Conservation (phyloP, 257 asterid genomes). For the Cordia subcordata region DNA sequence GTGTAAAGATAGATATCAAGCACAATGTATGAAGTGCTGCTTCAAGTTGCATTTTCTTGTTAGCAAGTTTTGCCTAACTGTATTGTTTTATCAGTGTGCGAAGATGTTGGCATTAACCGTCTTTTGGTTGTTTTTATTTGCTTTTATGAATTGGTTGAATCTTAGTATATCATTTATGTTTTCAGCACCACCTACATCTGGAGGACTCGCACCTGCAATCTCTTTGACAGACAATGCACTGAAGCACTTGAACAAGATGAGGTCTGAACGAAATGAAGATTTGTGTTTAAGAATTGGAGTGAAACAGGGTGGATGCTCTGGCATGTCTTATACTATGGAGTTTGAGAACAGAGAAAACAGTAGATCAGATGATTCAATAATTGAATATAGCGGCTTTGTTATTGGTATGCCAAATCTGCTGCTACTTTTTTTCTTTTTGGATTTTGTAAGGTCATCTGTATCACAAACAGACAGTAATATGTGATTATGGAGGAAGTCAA, state of each 20-base stretch:
- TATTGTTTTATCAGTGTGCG: background rate
- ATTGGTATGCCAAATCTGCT: slow-evolving; percentile 46
- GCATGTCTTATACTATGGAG: slow-evolving; percentile 94
- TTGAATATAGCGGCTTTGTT: slow-evolving; percentile 75
- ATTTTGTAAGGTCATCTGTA: background rate
- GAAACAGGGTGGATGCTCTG: slow-evolving; percentile 98
- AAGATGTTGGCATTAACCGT: slow-evolving; percentile 1
- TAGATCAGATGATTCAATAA: slow-evolving; percentile 78
- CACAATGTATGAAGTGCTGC: too few species aligned
- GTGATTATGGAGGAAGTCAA: too few species aligned
- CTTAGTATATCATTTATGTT: slow-evolving; percentile 6
- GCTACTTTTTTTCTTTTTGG: background rate
- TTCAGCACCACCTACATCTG: slow-evolving; percentile 62
- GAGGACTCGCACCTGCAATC: slow-evolving; percentile 73
- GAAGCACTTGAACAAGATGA: slow-evolving; percentile 74
- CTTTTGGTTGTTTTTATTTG: background rate
- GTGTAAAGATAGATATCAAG: too few species aligned
- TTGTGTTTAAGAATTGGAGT: slow-evolving; percentile 90
- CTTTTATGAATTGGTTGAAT: background rate
- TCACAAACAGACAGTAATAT: too few species aligned
- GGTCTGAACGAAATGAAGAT: slow-evolving; percentile 57
- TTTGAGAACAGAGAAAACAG: slow-evolving; percentile 73
- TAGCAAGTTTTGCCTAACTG: too few species aligned
- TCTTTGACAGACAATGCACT: slow-evolving; percentile 74
- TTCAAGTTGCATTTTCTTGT: too few species aligned